Percentiles rank a stretch among this genome's conserved stretches.
Conservation (phyloP, 192 early-diverging fungal species). For the Coemansia sp. region DNA sequence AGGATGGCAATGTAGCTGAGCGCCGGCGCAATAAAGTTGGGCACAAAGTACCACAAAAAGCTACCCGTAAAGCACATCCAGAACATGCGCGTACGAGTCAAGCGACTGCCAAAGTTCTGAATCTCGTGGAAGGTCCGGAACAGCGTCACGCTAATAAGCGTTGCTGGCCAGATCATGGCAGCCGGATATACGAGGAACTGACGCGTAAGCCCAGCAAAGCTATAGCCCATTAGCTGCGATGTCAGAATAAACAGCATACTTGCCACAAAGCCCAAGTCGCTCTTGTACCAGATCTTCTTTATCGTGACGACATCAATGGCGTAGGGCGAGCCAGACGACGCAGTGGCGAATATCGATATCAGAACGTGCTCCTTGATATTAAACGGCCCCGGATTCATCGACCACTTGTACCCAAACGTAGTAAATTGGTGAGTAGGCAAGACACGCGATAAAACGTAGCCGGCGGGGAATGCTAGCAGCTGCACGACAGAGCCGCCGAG, state of each 20-base stretch:
- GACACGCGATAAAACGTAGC: conserved; percentile 63
- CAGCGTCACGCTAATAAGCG: conserved; percentile 74
- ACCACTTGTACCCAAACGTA: conserved; percentile 57
- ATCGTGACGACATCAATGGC: conserved; percentile 77
- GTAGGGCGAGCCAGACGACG: conserved; percentile 71
- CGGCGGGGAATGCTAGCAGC: conserved; percentile 77
- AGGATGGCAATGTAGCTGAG: conserved; percentile 69
- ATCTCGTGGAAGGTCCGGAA: conserved; percentile 79
- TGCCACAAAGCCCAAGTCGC: conserved; percentile 67
- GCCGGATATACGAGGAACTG: conserved; percentile 82
- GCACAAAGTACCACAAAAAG: conserved; percentile 65
- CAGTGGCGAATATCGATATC: conserved; percentile 77
- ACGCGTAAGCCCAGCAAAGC: conserved; percentile 73
- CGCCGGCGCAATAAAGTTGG: conserved; percentile 68
- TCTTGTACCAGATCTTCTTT: conserved; percentile 71
- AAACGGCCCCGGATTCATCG: conserved; percentile 84
- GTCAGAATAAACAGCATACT: conserved; percentile 73
- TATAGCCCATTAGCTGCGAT: conserved; percentile 69
- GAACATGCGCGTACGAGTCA: conserved; percentile 64
- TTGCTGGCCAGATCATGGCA: conserved; percentile 87
- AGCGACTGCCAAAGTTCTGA: conserved; percentile 58
- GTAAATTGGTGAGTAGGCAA: conserved; percentile 61
- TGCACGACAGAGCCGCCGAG: conserved; percentile 72
- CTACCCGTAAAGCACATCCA: conserved; percentile 53
- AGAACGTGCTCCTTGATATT: conserved; percentile 87